phyloP scores from a whole-genome alignment of 441 rosid species.

The Bocquillonia castaneifolia region DNA sequence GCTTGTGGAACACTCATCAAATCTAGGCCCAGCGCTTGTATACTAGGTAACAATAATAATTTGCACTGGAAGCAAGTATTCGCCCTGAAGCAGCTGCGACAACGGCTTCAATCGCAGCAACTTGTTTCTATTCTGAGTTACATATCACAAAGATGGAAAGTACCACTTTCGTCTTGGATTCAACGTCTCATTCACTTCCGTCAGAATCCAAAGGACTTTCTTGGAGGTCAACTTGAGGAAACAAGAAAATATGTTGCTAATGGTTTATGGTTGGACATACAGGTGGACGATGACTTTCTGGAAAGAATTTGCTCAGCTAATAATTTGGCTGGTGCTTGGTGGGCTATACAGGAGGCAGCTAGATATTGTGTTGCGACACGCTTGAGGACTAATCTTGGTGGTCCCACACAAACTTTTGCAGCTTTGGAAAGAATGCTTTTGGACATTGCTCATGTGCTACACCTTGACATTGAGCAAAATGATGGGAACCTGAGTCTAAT shows the following conservation, averaged over 20 bases:
- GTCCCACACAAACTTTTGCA: conserved; percentile 98
- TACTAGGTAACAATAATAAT: conserved; percentile 42
- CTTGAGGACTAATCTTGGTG: conserved; percentile 97
- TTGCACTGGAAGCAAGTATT: conserved; percentile 91
- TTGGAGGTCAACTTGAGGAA: conserved; percentile 60
- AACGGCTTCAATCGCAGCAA: conserved; percentile 85
- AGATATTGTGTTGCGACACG: conserved; percentile 83
- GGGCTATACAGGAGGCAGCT: conserved; percentile 99
- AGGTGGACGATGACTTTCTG: conserved; percentile 63
- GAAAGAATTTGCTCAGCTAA: conserved; percentile 74
- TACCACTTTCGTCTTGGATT: conserved; percentile 87
- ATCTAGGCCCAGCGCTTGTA: conserved; percentile 42
- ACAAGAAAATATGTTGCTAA: conserved; percentile 33
- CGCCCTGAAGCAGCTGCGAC: conserved; percentile 72
- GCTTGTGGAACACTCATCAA: conserved; percentile 41
- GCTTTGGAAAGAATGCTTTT: conserved; percentile 97
- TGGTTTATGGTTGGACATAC: conserved; percentile 52
- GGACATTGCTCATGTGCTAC: conserved; percentile 81
- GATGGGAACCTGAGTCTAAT: conserved; percentile 76
- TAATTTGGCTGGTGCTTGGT: conserved; percentile 91
- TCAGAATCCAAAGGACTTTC: conserved; percentile 48
- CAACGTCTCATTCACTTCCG: conserved; percentile 66
- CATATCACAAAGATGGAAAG: conserved; percentile 93
- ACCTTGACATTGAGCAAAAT: conserved; percentile 75
- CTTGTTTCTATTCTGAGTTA: conserved; percentile 93